Evolutionary conservation across 2,329 filamentous ascomycete genomes (phyloP), one percentile per base, ranked within the genome.

Genomic region (Tricladium varicosporioides): DNA sequence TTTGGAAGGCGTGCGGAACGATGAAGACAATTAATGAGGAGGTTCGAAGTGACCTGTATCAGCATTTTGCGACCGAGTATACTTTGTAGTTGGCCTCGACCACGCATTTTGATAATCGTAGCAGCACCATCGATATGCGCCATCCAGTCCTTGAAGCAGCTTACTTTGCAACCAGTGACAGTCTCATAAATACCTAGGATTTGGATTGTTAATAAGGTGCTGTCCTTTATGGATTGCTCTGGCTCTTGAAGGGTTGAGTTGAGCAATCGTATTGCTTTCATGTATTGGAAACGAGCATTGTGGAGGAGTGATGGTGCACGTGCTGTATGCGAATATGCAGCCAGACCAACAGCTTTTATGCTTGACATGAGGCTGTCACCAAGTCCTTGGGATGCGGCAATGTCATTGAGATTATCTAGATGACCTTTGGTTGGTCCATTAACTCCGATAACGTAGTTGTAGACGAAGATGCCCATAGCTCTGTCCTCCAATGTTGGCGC

Each of bases 151-250:
- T 73, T 69, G 61, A 81, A 72, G 0, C 78, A 81, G 52, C 75
- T 72, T 7, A 73, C 69, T 5, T 72, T 75, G 16, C 71, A 73
- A 14, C 79, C 79, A 10, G 78, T 76, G 58, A 83, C 73, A 62
- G 78, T 79, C 66, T 83, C 80, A 52, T 79, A 84, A 4, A 80
- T 77, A 45, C 79, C 76, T 5, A 84, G 72, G 47, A 84, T 77
- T 48, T 83, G 72, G 14, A 83, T 76, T 0, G 78, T 75, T 8
- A 83, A 73, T 72, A 84, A 77, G 0, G 81, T 83, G 44, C 73
- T 78, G 60, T 84, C 81, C 61, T 80, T 80, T 61, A 77, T 71
- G 5, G 75, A 77, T 54, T 78, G 73, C 13, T 59, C 63, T 0
- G 79, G 75, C 52, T 78, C 69, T 47, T 71, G 69, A n/a, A 84